Conservation (phyloP, 164 flowering plant species). For the Litsea cubeba region DNA sequence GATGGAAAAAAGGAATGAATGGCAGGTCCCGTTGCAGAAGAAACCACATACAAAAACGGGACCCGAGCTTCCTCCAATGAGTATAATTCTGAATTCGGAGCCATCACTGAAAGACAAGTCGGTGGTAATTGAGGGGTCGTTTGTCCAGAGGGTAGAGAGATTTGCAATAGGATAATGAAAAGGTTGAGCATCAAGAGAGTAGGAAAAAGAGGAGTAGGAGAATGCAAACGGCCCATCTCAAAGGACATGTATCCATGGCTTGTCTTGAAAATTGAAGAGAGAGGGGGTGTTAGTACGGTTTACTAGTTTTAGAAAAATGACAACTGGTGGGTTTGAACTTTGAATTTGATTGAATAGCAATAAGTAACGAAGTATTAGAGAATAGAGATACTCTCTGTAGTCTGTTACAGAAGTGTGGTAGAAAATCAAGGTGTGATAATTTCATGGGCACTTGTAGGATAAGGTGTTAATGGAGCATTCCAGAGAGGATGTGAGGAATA, state of each 20-base stretch:
- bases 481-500: no score
- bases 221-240: background rate
- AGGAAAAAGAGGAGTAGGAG: background rate
- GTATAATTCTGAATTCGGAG: background rate
- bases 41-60: conserved; percentile 9
- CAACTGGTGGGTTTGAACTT: no score
- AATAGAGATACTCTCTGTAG: no score
- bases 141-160: conserved; percentile 3
- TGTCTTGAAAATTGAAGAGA: no score
- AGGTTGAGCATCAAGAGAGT: background rate
- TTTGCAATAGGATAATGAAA: conserved; percentile 1
- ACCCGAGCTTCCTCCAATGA: background rate
- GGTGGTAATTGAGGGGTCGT: background rate
- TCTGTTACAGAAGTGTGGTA: no score
- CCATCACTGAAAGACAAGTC: background rate
- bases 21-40: conserved; percentile 1
- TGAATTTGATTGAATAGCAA: no score
- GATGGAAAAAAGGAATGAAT: background rate
- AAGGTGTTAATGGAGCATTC: no score
- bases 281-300: no score
- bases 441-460: no score
- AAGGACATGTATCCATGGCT: background rate
- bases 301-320: no score
- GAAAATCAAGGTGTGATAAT: no score
- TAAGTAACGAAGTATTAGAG: no score